A percentile compares a stretch with the other conserved stretches of the same genome.
These are phyloP conservation scores for Lentinula lateritia DNA, from an alignment of 768 basidiomycete species.

Conservation along the genomic window DNA sequence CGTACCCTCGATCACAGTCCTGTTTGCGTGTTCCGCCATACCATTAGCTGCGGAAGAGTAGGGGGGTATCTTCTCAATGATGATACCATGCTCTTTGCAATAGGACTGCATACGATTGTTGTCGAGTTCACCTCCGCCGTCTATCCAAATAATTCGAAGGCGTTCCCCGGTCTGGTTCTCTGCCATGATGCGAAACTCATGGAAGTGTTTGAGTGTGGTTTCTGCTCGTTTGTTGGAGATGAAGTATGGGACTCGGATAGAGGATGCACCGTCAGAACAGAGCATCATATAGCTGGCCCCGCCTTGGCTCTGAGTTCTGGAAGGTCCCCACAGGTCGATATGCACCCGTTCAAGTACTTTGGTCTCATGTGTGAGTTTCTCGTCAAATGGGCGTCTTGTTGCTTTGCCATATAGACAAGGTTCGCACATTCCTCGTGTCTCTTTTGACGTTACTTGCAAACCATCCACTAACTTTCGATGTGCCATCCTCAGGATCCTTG, in stretches of 20 bases:
- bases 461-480: slow-evolving; percentile 15
- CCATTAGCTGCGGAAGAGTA: slow-evolving; percentile 22
- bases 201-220: slow-evolving; percentile 11
- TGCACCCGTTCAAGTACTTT: slow-evolving; percentile 14
- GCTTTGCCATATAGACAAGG: slow-evolving; percentile 23
- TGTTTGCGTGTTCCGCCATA: slow-evolving; percentile 17
- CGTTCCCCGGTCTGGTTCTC: slow-evolving; percentile 14
- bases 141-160: slow-evolving; percentile 11
- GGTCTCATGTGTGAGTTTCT: slow-evolving; percentile 8
- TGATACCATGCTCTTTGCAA: slow-evolving; percentile 16
- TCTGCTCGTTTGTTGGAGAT: slow-evolving; percentile 17
- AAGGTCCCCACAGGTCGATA: slow-evolving; percentile 21
- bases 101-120: slow-evolving; percentile 15
- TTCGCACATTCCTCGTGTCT: slow-evolving; percentile 9
- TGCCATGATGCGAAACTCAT: slow-evolving; percentile 7
- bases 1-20: slow-evolving; percentile 14
- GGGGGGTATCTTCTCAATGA: slow-evolving; percentile 14
- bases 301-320: slow-evolving; percentile 10
- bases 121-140: slow-evolving; percentile 24
- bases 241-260: slow-evolving; percentile 12
- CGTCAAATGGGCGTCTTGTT: slow-evolving; percentile 15
- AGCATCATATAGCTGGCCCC: slow-evolving; percentile 19
- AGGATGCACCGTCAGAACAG: slow-evolving; percentile 15
- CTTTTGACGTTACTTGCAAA: slow-evolving; percentile 9
- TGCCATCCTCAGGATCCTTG: slow-evolving; percentile 10